phyloP scores from a whole-genome alignment of 2,329 filamentous ascomycete genomes.

The Paramyrothecium sp. region DNA sequence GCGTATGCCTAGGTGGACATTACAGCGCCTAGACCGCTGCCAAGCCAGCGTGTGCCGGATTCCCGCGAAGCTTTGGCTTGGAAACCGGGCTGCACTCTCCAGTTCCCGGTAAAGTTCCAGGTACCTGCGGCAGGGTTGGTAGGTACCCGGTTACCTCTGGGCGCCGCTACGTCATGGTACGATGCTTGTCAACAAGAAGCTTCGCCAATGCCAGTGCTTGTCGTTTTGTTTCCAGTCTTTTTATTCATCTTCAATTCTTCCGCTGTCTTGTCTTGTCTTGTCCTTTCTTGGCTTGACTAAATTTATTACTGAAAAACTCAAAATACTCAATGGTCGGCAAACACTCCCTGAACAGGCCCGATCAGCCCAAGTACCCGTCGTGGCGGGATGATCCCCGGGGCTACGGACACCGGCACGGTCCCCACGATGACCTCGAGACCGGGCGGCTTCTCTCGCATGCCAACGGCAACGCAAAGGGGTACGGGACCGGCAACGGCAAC shows the following conservation, averaged over 20 bases:
- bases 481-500: constrained; percentile 6
- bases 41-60: no score
- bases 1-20: no score
- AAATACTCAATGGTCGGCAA: background rate
- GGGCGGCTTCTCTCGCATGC: constrained; percentile 1
- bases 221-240: no score
- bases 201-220: background rate
- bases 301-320: no score
- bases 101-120: no score
- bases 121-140: background rate
- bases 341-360: background rate
- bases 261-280: no score
- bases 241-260: no score
- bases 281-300: no score
- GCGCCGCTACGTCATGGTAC: background rate
- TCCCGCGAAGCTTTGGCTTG: no score
- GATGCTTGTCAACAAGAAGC: background rate
- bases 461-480: constrained; percentile 18
- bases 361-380: background rate
- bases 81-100: no score
- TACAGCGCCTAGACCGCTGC: no score
- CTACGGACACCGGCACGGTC: background rate
- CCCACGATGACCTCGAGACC: background rate
- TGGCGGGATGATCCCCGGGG: background rate
- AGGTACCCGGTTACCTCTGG: background rate